phyloP scores from a whole-genome alignment of 768 basidiomycete species.

The Pulveroboletus ravenelii region DNA sequence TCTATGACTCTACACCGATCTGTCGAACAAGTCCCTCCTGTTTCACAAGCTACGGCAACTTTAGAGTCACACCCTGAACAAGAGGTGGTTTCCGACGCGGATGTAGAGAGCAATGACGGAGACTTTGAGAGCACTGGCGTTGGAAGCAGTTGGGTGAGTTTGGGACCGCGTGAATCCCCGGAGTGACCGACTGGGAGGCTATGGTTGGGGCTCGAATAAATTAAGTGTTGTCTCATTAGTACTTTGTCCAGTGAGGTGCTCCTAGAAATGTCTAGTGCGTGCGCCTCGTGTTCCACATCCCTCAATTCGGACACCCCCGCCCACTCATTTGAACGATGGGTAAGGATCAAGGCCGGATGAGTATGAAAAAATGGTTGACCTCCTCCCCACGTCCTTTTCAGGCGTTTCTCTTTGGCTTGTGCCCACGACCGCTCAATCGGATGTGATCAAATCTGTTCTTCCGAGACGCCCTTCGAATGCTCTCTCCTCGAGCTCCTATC shows the following conservation, averaged over 20 bases:
- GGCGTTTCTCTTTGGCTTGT: constrained; percentile 71
- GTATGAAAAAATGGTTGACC: neutral
- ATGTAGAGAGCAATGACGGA: constrained; percentile 60
- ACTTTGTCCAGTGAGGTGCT: neutral
- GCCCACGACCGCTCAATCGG: constrained; percentile 42
- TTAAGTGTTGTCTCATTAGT: neutral
- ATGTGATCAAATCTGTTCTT: constrained; percentile 47
- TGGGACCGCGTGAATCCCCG: constrained; percentile 31
- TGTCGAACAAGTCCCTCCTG: constrained; percentile 5
- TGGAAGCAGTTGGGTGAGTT: constrained; percentile 68
- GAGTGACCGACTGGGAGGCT: constrained; percentile 8
- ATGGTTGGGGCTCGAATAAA: constrained; percentile 5
- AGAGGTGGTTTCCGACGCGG: constrained; percentile 60
- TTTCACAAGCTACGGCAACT: constrained; percentile 7
- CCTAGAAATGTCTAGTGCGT: too few species aligned
- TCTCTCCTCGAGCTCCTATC: constrained; percentile 45
- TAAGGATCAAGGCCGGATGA: constrained; percentile 7
- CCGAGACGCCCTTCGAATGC: constrained; percentile 22
- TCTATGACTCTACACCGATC: constrained; percentile 2
- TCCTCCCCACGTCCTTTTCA: constrained; percentile 19
- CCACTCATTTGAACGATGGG: constrained; percentile 13
- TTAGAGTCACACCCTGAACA: constrained; percentile 14
- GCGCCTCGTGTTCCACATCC: neutral
- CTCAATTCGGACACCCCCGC: neutral
- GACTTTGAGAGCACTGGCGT: constrained; percentile 48